These are phyloP conservation scores for Scheffersomyces stipitis DNA, from an alignment of 805 yeast genomes.

Conservation along the genomic window DNA sequence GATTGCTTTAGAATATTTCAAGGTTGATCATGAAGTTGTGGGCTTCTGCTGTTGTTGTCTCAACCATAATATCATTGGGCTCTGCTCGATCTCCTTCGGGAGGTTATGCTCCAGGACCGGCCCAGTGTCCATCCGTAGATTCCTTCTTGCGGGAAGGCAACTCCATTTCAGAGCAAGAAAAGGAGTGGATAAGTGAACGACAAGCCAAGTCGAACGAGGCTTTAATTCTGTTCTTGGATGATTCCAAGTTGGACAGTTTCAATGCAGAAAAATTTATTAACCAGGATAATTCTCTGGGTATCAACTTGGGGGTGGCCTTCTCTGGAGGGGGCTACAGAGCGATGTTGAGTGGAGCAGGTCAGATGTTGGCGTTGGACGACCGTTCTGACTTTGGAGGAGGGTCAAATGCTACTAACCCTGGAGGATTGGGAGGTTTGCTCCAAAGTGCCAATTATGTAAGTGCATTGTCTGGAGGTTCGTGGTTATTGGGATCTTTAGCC, in stretches of 20 bases:
- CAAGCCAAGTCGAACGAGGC: conserved; percentile 23
- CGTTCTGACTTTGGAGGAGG: conserved; percentile 58
- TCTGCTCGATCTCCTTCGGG: conserved; percentile 20
- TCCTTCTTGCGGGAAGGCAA: conserved; percentile 25
- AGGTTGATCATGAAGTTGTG: no score
- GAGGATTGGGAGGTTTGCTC: conserved; percentile 70
- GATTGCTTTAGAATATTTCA: no score
- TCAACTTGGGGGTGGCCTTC: conserved; percentile 34
- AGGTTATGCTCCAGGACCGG: conserved; percentile 31
- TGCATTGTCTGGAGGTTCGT: conserved; percentile 83
- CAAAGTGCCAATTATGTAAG: conserved; percentile 70
- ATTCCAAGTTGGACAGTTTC: conserved; percentile 21
- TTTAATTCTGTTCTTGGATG: conserved; percentile 19
- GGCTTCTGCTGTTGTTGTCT: no score
- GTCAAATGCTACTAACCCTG: conserved; percentile 32
- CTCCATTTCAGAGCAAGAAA: conserved; percentile 22
- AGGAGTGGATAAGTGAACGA: conserved; percentile 23
- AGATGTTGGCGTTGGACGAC: conserved; percentile 74
- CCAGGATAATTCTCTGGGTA: conserved; percentile 8
- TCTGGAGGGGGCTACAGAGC: conserved; percentile 44
- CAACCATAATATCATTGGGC: conserved; percentile 1
- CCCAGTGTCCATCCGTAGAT: conserved; percentile 23
- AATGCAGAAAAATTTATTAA: conserved; percentile 21
- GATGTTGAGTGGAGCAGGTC: conserved; percentile 78
- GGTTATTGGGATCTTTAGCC: conserved; percentile 71